phyloP scores from a whole-genome alignment of 495 filamentous ascomycete genomes.

The Neurospora terricola region DNA sequence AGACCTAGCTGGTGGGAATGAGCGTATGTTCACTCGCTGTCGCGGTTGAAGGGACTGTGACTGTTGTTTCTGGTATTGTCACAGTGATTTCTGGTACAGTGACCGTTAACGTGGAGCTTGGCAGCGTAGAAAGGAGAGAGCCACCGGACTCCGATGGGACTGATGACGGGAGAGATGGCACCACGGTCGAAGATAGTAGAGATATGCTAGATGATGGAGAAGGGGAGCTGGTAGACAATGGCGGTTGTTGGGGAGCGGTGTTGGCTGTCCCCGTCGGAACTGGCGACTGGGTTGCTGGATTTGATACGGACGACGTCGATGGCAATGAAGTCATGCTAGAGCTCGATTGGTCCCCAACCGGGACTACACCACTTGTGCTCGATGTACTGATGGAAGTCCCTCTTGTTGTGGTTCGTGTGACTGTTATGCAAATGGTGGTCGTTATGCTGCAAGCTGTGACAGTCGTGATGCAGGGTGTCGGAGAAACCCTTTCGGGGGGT shows the following conservation, averaged over 20 bases:
- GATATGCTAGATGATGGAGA: background rate
- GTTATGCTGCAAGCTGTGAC: constrained; percentile 10
- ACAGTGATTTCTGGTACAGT: background rate
- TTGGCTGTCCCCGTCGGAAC: background rate
- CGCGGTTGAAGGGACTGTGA: background rate
- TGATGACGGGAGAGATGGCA: background rate
- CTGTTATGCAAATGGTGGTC: constrained; percentile 5
- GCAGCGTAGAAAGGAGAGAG: background rate
- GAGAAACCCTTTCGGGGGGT: constrained; percentile 5
- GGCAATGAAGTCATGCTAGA: background rate
- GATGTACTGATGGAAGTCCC: background rate
- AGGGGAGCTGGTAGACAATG: background rate
- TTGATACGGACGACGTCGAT: background rate
- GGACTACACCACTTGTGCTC: background rate
- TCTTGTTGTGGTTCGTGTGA: constrained; percentile 1
- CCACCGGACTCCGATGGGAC: background rate
- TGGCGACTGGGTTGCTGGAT: background rate
- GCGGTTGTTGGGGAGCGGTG: background rate
- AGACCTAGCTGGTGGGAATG: background rate
- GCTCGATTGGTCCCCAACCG: background rate
- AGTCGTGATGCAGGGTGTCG: constrained; percentile 11
- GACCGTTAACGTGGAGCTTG: background rate
- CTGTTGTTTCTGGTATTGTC: background rate
- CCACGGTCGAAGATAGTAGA: background rate
- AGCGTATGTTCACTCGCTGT: background rate